These are phyloP conservation scores for Fusarium bactridioides DNA, from an alignment of 2,329 filamentous ascomycete species.

Conservation along the genomic window DNA sequence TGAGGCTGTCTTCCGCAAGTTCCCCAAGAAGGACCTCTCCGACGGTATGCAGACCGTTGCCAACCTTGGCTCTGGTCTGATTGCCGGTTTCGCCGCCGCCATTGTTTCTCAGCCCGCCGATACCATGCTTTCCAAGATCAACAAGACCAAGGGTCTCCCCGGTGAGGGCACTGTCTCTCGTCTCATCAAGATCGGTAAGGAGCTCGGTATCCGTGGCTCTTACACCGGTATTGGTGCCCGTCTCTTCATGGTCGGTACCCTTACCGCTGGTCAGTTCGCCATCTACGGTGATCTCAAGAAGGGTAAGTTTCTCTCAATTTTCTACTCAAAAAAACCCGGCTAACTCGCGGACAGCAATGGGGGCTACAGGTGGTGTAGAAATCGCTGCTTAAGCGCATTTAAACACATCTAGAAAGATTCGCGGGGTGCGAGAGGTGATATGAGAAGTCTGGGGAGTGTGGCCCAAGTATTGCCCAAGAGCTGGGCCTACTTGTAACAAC, in stretches of 20 bases:
- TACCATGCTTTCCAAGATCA: conserved; percentile 95
- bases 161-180: conserved; percentile 84
- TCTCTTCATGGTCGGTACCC: conserved; percentile 70
- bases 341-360: conserved; percentile 37
- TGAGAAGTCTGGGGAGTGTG: conserved; percentile 21
- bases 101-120: conserved; percentile 89
- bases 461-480: conserved; percentile 34
- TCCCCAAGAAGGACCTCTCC: conserved; percentile 77
- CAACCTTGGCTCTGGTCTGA: conserved; percentile 71
- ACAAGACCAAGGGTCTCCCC: conserved; percentile 89
- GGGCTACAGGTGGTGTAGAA: conserved; percentile 79
- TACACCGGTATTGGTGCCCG: conserved; percentile 83
- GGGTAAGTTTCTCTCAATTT: no score
- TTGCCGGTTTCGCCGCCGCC: conserved; percentile 80
- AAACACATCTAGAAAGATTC: neutral
- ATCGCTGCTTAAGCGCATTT: conserved; percentile 52
- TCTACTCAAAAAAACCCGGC: no score
- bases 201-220: conserved; percentile 81
- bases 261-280: conserved; percentile 84
- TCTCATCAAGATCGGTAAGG: conserved; percentile 86
- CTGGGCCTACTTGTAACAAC: conserved; percentile 34
- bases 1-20: conserved; percentile 72
- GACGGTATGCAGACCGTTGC: conserved; percentile 76
- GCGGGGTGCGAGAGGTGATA: conserved; percentile 11
- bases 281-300: conserved; percentile 74